Conservation (phyloP, 176 grass and related monocot species). For the Oryza brachyantha region DNA sequence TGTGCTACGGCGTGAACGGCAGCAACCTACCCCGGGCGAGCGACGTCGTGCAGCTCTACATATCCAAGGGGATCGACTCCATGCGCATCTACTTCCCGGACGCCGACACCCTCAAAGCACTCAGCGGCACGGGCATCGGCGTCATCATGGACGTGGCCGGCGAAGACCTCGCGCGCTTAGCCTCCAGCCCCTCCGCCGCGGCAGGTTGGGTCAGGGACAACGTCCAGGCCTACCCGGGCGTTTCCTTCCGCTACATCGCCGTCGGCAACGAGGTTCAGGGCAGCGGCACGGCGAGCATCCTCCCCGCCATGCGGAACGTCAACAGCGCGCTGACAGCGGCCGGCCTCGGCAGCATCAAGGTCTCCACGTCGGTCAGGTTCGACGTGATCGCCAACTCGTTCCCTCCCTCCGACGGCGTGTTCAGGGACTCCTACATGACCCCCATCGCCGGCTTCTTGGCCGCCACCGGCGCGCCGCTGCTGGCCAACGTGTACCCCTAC, state of each 20-base stretch:
- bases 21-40: constrained; percentile 31
- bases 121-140: constrained; percentile 34
- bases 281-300: constrained; percentile 7
- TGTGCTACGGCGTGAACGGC: constrained; percentile 42
- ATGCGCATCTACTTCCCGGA: constrained; percentile 59
- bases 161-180: constrained; percentile 30
- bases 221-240: constrained; percentile 27
- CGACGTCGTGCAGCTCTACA: constrained; percentile 43
- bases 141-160: constrained; percentile 39
- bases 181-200: constrained; percentile 29
- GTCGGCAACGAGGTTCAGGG: constrained; percentile 60
- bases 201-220: constrained; percentile 45
- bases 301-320: constrained; percentile 68
- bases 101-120: constrained; percentile 21
- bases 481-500: constrained; percentile 70
- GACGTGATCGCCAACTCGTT: constrained; percentile 11
- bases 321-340: constrained; percentile 32
- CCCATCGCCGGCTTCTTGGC: constrained; percentile 37
- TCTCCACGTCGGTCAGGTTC: constrained; percentile 46
- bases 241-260: constrained; percentile 47
- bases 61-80: constrained; percentile 15
- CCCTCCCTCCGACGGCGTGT: constrained; percentile 42
- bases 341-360: constrained; percentile 42
- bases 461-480: constrained; percentile 41
- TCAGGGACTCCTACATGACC: constrained; percentile 20